phyloP scores from a whole-genome alignment of 768 basidiomycete genomes.

The Mycena vitilis region DNA sequence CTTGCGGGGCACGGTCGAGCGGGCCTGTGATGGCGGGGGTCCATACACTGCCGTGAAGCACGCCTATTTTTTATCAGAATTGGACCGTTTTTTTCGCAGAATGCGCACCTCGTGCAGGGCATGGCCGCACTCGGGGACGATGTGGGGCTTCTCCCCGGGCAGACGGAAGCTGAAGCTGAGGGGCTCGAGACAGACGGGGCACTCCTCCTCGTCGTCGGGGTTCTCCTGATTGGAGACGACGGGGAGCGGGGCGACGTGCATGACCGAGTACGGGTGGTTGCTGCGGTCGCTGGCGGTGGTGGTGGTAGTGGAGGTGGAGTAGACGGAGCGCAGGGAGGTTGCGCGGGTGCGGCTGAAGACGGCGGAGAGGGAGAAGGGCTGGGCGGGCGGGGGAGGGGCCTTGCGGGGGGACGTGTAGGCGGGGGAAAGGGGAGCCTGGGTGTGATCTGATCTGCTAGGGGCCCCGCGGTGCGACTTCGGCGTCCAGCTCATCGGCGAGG shows the following conservation, averaged over 20 bases:
- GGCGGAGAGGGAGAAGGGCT: conserved; percentile 59
- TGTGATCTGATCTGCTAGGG: conserved; percentile 38
- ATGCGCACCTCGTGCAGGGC: conserved; percentile 91
- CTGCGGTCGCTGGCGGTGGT: conserved; percentile 52
- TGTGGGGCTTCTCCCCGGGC: conserved; percentile 96
- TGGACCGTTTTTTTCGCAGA: not conserved
- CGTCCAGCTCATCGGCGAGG: conserved; percentile 50
- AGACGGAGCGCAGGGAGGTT: conserved; percentile 62
- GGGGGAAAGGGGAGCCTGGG: conserved; percentile 56
- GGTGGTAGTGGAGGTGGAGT: conserved; percentile 56
- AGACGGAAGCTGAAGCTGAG: conserved; percentile 93
- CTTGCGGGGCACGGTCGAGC: conserved; percentile 69
- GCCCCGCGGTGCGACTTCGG: conserved; percentile 35
- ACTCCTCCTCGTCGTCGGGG: conserved; percentile 86
- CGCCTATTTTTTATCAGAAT: conserved; percentile 62
- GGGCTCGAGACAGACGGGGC: conserved; percentile 96
- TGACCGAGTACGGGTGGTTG: conserved; percentile 65
- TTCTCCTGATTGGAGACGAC: conserved; percentile 75
- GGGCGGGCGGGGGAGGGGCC: conserved; percentile 40
- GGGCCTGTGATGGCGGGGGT: conserved; percentile 73
- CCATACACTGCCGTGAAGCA: conserved; percentile 98
- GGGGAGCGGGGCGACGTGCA: conserved; percentile 75
- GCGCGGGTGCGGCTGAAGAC: conserved; percentile 61
- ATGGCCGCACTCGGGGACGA: conserved; percentile 97
- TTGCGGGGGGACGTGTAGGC: conserved; percentile 54